Evolutionary conservation across 2,329 filamentous ascomycete species (phyloP).

Genomic region (Calonectria henricotiae): DNA sequence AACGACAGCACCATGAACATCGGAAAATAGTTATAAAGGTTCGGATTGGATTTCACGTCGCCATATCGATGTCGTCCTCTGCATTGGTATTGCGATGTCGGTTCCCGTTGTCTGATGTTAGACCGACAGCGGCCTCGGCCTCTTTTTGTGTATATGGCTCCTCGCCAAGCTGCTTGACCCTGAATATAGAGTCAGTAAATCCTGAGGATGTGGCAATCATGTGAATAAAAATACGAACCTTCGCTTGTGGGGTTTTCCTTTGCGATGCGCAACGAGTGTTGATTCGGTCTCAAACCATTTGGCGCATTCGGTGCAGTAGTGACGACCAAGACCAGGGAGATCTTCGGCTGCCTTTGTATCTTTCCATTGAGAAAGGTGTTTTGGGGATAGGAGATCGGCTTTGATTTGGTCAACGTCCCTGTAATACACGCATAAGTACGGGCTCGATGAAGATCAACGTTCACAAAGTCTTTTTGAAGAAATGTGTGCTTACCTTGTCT

Average conservation of each 20-base stretch:
- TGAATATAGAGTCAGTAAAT: slow-evolving; percentile 59
- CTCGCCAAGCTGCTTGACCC: slow-evolving; percentile 86
- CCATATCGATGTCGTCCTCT: slow-evolving; percentile 57
- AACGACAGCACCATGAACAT: background rate
- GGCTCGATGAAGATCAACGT: too few relatives aligned
- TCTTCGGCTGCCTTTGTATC: slow-evolving; percentile 87
- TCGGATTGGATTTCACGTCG: slow-evolving; percentile 47
- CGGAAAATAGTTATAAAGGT: slow-evolving; percentile 29
- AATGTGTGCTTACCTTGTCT: slow-evolving; percentile 69
- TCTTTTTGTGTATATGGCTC: slow-evolving; percentile 90
- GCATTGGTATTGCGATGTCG: slow-evolving; percentile 40
- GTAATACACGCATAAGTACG: slow-evolving; percentile 38
- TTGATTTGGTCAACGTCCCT: slow-evolving; percentile 96
- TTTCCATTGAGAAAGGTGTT: slow-evolving; percentile 86
- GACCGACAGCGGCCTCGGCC: slow-evolving; percentile 84
- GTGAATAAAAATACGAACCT: slow-evolving; percentile 64
- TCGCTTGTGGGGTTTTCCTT: slow-evolving; percentile 95
- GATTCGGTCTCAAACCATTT: slow-evolving; percentile 95
- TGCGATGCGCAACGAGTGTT: slow-evolving; percentile 82
- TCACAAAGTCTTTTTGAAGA: too few relatives aligned
- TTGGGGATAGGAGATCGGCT: slow-evolving; percentile 83
- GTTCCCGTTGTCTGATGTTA: slow-evolving; percentile 77
- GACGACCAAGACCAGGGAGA: slow-evolving; percentile 86
- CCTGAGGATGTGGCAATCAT: slow-evolving; percentile 24
- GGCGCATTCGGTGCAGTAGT: slow-evolving; percentile 93